Evolutionary conservation across 1,284 basidiomycete genomes (phyloP), one percentile per base, ranked within the genome.

Genomic region (Ceratobasidium sp.): DNA sequence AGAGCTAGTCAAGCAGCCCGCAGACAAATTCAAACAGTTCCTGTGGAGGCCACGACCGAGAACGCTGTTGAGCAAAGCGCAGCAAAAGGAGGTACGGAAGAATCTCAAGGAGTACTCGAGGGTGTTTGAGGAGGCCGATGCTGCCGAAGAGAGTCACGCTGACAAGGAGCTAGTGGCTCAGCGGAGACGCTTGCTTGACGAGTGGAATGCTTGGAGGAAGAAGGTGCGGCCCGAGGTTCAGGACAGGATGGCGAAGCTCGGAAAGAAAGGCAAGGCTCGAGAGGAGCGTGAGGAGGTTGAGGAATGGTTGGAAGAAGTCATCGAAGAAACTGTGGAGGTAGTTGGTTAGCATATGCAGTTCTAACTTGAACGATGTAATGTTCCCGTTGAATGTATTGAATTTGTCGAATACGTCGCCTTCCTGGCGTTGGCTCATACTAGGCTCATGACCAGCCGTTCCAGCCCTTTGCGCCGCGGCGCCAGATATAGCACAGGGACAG

Each of bases 1-100:
- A 77, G 93, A 97, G 80, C 84, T 98, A 52, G 85, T 90, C 76
- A 96, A 96, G 80, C 87, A 91, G 71, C 88, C 95, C 71, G 84
- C 92, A 73, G 97, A 99, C 77, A 89, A 92, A 71, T 99, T 99
- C 87, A 99, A 99, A 84, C 97, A 99, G 80, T 95, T 99, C 80
- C 85, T 98, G 70, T 99, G 97, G 97, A 90, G 97, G 40, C 96
- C 96, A 43, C 89, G 97, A 27, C 95, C 97, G 3, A 86, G 88
- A 35, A 91, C 94, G 5, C 82, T 99, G 67, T 84, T 99, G 68
- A 85, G 87, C 71, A 95, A 92, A 78, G 94, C 98, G 69, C 88
- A 94, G 73, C 95, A 98, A 78, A 90, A 90, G 75, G 86, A 86
- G 70, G 89, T 99, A 71, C 87, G 94, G 73, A 91, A 90, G 80